Base-by-base conservation (phyloP, 2,329 filamentous ascomycete genomes). In the Claviceps paspali region DNA sequence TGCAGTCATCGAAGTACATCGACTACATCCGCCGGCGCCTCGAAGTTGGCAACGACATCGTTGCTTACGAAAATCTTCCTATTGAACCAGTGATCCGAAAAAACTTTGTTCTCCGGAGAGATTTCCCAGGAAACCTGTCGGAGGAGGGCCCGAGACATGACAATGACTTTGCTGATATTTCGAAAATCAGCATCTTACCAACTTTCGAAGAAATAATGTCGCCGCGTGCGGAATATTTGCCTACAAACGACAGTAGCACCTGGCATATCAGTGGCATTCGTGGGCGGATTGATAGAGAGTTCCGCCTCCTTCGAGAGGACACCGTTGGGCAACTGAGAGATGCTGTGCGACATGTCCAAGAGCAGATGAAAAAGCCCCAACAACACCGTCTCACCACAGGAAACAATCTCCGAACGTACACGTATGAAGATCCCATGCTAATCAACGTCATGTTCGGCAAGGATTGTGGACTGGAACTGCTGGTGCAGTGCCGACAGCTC, bases 221-320 rank as follows among this genome's bases (percentile, higher is more conserved):
- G 5, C 37, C 43, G 0, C 52, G 59, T 12, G 48, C 45, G 3
- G 66, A 70, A 40, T 70, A 66, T 41, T 49, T 70, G 6, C 63
- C 61, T 0, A 51, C 49, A 3, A 57, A 47, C 5, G 57, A 67
- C 44, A 46, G 55, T 4, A 45, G 49, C 0, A 48, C 53, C 12
- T 60, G 55, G 46, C 63, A 51, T 33, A 41, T 44, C 41, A 44
- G 49, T 3, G 64, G 66, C 1, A 57, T 67, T 9, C 51, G 49
- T 4, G 67, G 69, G 2, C 58, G 69, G 1, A 48, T 76, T 0
- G 70, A 75, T 47, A 56, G 63, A 38, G 63, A 74, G 38, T 76
- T 76, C 34, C 62, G 71, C 12, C 59, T 75, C 1, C 48, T 74
- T 2, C 60, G 70, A 2, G 67, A 74, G 49, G 70, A 76, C 43